Percentiles rank a stretch among this genome's conserved stretches.
Evolutionary conservation across 1,284 basidiomycete species (phyloP).

Genomic region (Ustilago loliicola): DNA sequence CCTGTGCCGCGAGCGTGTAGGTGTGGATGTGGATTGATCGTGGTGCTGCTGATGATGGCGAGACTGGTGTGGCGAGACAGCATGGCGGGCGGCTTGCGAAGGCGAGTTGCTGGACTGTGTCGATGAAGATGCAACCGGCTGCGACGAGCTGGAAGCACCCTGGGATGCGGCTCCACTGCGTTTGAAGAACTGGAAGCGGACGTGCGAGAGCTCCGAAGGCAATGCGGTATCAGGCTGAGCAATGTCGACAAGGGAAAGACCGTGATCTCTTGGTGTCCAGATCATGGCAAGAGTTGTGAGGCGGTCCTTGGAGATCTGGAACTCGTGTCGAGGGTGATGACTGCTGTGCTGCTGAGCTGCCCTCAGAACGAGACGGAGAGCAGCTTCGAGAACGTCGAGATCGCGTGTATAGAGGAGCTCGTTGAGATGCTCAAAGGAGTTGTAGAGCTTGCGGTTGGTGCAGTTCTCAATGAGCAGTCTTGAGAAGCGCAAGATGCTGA

Average conservation of each 20-base stretch:
- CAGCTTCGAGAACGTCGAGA: constrained; percentile 85
- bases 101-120: constrained; percentile 14
- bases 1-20: constrained; percentile 42
- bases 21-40: constrained; percentile 32
- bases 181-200: constrained; percentile 73
- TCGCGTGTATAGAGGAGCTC: constrained; percentile 89
- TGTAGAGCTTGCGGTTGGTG: constrained; percentile 96
- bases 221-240: constrained; percentile 66
- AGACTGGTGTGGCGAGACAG: constrained; percentile 27
- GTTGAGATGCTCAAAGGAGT: constrained; percentile 95
- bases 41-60: constrained; percentile 22
- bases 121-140: constrained; percentile 22
- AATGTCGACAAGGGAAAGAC: constrained; percentile 71
- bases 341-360: constrained; percentile 92
- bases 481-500: constrained; percentile 88
- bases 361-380: constrained; percentile 87
- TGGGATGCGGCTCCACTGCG: constrained; percentile 37
- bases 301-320: constrained; percentile 58
- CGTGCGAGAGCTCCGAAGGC: constrained; percentile 67
- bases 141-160: constrained; percentile 21
- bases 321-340: constrained; percentile 56
- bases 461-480: constrained; percentile 94
- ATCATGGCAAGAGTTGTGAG: constrained; percentile 64
- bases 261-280: constrained; percentile 66
- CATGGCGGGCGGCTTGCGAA: not conserved